Base-by-base conservation (phyloP, 2,329 filamentous ascomycete genomes). In the Pezizomycotina sp. region DNA sequence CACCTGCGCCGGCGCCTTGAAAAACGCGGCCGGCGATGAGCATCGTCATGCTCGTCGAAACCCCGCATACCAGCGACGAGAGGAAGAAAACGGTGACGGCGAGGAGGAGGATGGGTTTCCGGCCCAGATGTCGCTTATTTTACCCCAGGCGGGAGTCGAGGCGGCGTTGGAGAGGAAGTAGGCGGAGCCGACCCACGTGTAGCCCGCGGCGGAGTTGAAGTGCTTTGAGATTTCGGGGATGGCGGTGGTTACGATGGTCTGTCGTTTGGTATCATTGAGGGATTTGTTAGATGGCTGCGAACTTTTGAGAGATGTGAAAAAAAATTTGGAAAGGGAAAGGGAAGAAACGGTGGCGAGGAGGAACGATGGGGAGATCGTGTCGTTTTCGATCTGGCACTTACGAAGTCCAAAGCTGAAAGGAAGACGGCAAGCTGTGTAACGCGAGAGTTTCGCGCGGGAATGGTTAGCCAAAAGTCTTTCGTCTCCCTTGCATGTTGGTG, bases 151-250 rank as follows among this genome's bases (percentile, higher is more conserved):
- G 0, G 77, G 75, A 0, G 68, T 69, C 2, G 64, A 64, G 76
- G 72, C n/a, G 0, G 76, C 72, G 49, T 71, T 71, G 10, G 72
- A 74, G 7, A 84, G 66, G 3, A 82, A 61, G 54, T 77, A 84
- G 0, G 77, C 70, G 18, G 68, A 72, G 1, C 77, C 78, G 42
- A 86, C 77, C 80, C 78, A 84, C 9, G 73, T 71, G 56, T 82
- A 84, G 15, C 77, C 77, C 10, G 68, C 61, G 3, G 69, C 69
- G 4, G 76, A 77, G 27, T 71, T 52, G 43, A 84, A 68, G 42
- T 77, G 63, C 21, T 58, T 56, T 4, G 69, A 64, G 45, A 80
- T 78, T 9, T 70, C 71, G 0, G 75, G 74, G 4, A 77, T 62
- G 4, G 74, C 71, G 0, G 74, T 77, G 7, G 74, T 66, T 47